Percentiles rank a stretch among this genome's conserved stretches.
Conservation (phyloP, 352 stramenopile species). For the Nothophytophthora sp. region DNA sequence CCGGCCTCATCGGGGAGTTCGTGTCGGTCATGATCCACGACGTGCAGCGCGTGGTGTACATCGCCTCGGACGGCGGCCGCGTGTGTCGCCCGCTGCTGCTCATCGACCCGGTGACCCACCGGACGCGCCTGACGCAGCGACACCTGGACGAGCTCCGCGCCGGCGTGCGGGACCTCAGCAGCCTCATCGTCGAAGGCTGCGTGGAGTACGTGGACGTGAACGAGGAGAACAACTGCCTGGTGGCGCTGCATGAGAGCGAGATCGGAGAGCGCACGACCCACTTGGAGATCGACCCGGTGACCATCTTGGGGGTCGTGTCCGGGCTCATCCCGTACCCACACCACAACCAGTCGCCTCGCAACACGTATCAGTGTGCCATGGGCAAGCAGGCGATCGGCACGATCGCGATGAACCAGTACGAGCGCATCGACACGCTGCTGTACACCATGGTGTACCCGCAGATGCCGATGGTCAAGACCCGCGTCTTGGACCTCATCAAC, state of each 20-base stretch:
- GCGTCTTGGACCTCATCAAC: constrained; percentile 99
- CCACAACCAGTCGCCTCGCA: constrained; percentile 99
- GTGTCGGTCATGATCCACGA: constrained; percentile 99
- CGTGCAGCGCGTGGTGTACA: constrained; percentile 97
- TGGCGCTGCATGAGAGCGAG: constrained; percentile 98
- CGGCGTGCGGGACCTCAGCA: constrained; percentile 96
- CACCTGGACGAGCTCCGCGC: constrained; percentile 96
- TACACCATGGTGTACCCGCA: constrained; percentile 99
- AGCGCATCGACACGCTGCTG: constrained; percentile 99
- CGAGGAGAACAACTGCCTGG: constrained; percentile 99
- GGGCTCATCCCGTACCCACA: constrained; percentile 99
- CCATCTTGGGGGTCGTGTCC: constrained; percentile 99
- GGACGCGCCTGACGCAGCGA: too few species aligned
- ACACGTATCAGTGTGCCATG: constrained; percentile 99
- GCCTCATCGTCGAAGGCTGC: constrained; percentile 92
- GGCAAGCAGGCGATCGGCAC: constrained; percentile 99
- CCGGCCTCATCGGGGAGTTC: constrained; percentile 98
- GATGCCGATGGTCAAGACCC: constrained; percentile 98
- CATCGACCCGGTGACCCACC: constrained; percentile 97
- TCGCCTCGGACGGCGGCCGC: constrained; percentile 99
- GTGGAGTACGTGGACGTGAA: constrained; percentile 99
- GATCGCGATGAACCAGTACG: constrained; percentile 98
- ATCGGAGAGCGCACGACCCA: constrained; percentile 94
- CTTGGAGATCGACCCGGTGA: constrained; percentile 99
- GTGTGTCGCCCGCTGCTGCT: constrained; percentile 99